Conservation (phyloP, 306 rosid genomes). For the Ochetophila trinervis region DNA sequence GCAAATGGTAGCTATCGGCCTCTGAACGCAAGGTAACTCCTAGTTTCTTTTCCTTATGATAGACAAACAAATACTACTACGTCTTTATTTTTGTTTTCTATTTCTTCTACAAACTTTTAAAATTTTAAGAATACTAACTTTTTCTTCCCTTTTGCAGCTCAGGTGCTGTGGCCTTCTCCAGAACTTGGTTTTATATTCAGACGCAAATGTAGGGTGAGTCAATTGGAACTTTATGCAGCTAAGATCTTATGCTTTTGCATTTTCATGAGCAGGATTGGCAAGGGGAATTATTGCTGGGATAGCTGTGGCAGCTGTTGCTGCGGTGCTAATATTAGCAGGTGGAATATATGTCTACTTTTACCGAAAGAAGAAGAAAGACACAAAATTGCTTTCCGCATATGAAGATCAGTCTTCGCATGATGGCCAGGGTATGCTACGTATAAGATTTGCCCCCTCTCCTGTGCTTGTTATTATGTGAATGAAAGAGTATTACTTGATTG, state of each 20-base stretch:
- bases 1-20: slow-evolving; percentile 40
- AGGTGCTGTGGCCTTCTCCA: slow-evolving; percentile 52
- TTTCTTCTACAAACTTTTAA: slow-evolving; percentile 11
- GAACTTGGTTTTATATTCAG: slow-evolving; percentile 30
- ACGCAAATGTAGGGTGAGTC: slow-evolving; percentile 20
- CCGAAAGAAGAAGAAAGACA: slow-evolving; percentile 46
- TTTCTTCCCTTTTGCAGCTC: slow-evolving; percentile 57
- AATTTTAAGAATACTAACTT: slow-evolving; percentile 7
- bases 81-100: slow-evolving; percentile 14
- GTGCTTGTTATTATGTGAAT: slow-evolving; percentile 7
- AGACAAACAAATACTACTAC: slow-evolving; percentile 12
- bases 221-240: slow-evolving; percentile 20
- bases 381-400: slow-evolving; percentile 30
- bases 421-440: slow-evolving; percentile 41
- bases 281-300: slow-evolving; percentile 71
- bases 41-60: slow-evolving; percentile 7
- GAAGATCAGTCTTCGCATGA: slow-evolving; percentile 43
- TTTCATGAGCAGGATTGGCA: slow-evolving; percentile 58
- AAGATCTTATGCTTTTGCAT: slow-evolving; percentile 37
- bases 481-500: not conserved
- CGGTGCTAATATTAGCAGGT: slow-evolving; percentile 50
- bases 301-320: slow-evolving; percentile 54
- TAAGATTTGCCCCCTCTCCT: slow-evolving; percentile 2
- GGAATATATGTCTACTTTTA: slow-evolving; percentile 42
- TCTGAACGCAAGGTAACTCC: slow-evolving; percentile 52